Percentiles rank a stretch among this genome's conserved stretches.
Evolutionary conservation across 2,329 filamentous ascomycete genomes (phyloP).

Genomic region (Berkeleyomyces rouxiae): DNA sequence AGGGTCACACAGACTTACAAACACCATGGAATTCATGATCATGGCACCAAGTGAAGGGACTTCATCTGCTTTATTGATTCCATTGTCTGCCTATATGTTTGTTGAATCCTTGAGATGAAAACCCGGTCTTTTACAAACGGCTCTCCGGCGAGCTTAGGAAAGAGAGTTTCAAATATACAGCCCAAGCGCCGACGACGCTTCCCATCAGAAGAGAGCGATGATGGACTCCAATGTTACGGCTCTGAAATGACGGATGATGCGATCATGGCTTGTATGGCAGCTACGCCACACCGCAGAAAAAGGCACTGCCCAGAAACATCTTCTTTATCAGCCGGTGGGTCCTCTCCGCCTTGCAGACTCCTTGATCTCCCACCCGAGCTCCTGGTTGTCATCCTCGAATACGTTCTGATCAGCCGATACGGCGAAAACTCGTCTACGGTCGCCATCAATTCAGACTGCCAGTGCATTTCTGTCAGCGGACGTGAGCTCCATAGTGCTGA

Average conservation of each 20-base stretch:
- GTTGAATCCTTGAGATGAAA: neutral
- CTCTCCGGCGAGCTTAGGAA: neutral
- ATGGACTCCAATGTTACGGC: neutral
- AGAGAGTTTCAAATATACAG: too few species aligned
- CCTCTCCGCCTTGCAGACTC: neutral
- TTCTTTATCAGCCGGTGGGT: neutral
- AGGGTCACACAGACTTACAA: too few species aligned
- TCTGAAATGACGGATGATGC: neutral
- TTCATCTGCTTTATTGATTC: too few species aligned
- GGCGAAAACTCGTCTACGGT: conserved; percentile 19
- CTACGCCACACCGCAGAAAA: neutral
- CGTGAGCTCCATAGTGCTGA: conserved; percentile 19
- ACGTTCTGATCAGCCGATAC: neutral
- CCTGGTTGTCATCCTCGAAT: conserved; percentile 8
- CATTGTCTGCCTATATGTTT: too few species aligned
- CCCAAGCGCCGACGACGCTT: neutral
- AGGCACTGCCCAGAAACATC: neutral
- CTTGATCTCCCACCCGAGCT: conserved; percentile 9
- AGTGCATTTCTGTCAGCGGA: conserved; percentile 20
- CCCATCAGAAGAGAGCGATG: neutral
- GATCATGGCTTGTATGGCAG: neutral
- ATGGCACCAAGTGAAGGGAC: too few species aligned
- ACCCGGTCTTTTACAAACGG: neutral
- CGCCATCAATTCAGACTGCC: conserved; percentile 20
- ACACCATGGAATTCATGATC: too few species aligned